phyloP scores from a whole-genome alignment of 1,284 basidiomycete species.

The Cutaneotrichosporon sp. region DNA sequence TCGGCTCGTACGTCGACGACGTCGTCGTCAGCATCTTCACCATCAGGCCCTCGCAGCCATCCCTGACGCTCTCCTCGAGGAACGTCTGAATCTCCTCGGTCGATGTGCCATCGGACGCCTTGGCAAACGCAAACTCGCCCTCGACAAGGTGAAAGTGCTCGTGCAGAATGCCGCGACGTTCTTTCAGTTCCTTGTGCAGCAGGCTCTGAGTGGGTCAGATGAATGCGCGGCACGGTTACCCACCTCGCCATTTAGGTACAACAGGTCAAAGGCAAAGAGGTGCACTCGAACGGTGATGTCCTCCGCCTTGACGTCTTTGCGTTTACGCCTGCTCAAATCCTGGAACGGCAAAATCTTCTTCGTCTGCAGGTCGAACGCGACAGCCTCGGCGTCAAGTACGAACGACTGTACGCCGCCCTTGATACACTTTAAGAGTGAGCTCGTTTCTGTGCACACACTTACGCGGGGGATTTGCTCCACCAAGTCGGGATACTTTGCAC shows the following conservation, averaged over 20 bases:
- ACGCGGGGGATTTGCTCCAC: constrained; percentile 81
- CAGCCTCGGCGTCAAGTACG: constrained; percentile 77
- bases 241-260: constrained; percentile 55
- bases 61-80: constrained; percentile 92
- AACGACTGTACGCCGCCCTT: constrained; percentile 70
- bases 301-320: constrained; percentile 71
- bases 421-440: constrained; percentile 62
- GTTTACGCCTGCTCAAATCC: constrained; percentile 74
- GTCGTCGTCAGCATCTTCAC: constrained; percentile 95
- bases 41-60: constrained; percentile 98
- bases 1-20: constrained; percentile 91
- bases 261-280: constrained; percentile 55
- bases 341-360: constrained; percentile 74
- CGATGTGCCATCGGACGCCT: constrained; percentile 78
- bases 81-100: constrained; percentile 93
- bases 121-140: constrained; percentile 90
- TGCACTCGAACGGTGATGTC: constrained; percentile 57
- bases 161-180: constrained; percentile 69
- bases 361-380: constrained; percentile 64
- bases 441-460: neutral
- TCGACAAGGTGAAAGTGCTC: constrained; percentile 76
- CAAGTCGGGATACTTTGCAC: constrained; percentile 96
- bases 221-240: neutral
- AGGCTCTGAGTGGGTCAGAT: constrained; percentile 35
- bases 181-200: constrained; percentile 45